Evolutionary conservation across 805 yeast genomes (phyloP).

Genomic region (Ogataea ramenticola): DNA sequence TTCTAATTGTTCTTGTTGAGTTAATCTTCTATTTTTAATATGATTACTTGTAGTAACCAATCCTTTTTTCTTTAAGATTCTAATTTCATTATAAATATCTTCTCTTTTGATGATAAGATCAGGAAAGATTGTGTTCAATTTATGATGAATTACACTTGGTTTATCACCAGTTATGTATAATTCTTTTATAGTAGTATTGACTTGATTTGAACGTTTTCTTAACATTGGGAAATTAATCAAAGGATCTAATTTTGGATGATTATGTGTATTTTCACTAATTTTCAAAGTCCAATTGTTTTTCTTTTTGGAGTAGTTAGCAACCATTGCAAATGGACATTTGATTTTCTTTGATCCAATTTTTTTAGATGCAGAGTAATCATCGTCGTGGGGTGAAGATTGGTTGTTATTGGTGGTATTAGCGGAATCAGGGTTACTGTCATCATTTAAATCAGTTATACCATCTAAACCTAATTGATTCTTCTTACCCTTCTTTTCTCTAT

Average conservation of each 20-base stretch:
- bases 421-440: neutral
- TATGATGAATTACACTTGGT: conserved; percentile 46
- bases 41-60: conserved; percentile 23
- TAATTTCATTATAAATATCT: conserved; percentile 50
- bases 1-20: conserved; percentile 13
- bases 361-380: conserved; percentile 9
- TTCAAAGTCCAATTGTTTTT: conserved; percentile 44
- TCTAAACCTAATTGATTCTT: conserved; percentile 2
- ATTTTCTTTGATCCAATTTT: conserved; percentile 39
- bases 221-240: conserved; percentile 50
- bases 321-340: conserved; percentile 53
- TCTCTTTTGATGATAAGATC: conserved; percentile 49
- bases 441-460: neutral
- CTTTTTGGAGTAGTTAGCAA: conserved; percentile 44
- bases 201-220: conserved; percentile 45
- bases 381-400: too few species aligned
- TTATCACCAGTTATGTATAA: conserved; percentile 48
- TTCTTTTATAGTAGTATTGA: conserved; percentile 43
- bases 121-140: conserved; percentile 43
- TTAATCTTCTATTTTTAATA: conserved; percentile 18
- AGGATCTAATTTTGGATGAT: conserved; percentile 52
- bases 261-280: conserved; percentile 50
- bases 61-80: conserved; percentile 46
- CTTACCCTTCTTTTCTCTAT: conserved; percentile 39
- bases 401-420: conserved; percentile 15